Base-by-base conservation (phyloP, 2,329 filamentous ascomycete genomes). In the Ceratocystis ficicola region DNA sequence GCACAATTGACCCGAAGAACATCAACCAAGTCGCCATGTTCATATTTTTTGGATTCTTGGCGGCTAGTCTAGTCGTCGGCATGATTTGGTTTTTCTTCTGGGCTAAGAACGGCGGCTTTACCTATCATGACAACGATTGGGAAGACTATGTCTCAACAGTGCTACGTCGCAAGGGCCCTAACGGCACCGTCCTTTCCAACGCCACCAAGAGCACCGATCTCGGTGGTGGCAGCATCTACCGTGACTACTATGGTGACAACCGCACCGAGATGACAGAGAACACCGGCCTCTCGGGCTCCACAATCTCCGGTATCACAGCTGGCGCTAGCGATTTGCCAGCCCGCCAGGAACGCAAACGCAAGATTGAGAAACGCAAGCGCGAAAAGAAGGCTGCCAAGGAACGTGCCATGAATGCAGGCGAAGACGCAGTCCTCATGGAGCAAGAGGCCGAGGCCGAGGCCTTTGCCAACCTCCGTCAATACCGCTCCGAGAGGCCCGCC, bases 31-130 rank as follows among this genome's bases (percentile, higher is more conserved):
- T 80, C 22, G 89, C 85, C 67, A 85, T 96, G 71, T 89, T 97
- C 73, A 86, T 87, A 0, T 79, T 97, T 0, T 96, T 97, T 73
- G 93, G 89, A 10, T 75, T 96, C 20, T 84, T 97, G 64, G 90
- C 89, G 44, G 85, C 86, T 0, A 84, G 78, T 41, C 88, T 97
- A 73, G 88, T 94, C 28, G 67, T 89, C 2, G 83, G 80, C 0
- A 83, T 81, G 28, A 90, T 97, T 73, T 99, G 94, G 92, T 96
- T 99, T 82, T 97, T 99, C 82, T 95, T 95, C 81, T 95, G 90
- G 88, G 93, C 93, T 66, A 93, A 89, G 77, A 96, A 97, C 71
- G 94, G 94, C 68, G 94, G 94, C 15, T 96, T 97, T 78, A 79
- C 88, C 69, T 97, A 91, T 81, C 82, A 83, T 60, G 79, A 95